Evolutionary conservation across 1,284 basidiomycete genomes (phyloP), one percentile per base, ranked within the genome.

Genomic region (Cryptococcus sp.): DNA sequence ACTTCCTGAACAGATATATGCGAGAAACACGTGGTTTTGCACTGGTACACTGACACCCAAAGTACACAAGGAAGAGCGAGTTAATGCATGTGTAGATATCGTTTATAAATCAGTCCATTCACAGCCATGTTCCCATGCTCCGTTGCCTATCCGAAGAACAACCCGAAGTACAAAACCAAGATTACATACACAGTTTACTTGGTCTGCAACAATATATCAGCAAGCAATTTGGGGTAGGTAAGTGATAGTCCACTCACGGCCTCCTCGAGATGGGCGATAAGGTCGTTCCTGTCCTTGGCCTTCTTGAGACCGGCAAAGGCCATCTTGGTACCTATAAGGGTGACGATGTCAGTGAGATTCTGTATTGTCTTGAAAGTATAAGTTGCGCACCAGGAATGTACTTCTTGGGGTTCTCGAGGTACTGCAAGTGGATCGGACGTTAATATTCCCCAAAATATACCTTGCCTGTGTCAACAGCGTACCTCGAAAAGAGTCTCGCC

Each of bases 261-360:
- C 61, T 73, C 64, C 37, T 57, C 66, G 48, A 77, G 66, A 64
- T 69, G 68, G 59, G 73, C 65, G 61, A 78, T 71, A 48, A 95
- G 86, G 82, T 95, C 91, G 79, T 87, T 89, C 80, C 93, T 87
- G 80, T 96, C 93, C 84, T 93, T 93, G 38, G 90, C 89, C 85
- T 96, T 96, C 87, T 96, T 96, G 77, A 97, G 82, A 72, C 93
- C 93, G 66, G 93, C 92, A 70, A 96, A 97, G 61, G 93, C 93
- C 93, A 95, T 95, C 84, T 95, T 95, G 59, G 93, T 96, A 54
- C 93, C 69, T 54, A 45, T 34, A 22, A 15, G 16, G 50, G 20
- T 26, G 26, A 46, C 34, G 23, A 25, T 11, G n/a, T 17, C 7
- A 6, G 23, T 25, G 13, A 19, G 29, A 43, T 49, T 13, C 41